Conservation (phyloP, 73 alveolate genomes). For the Symbiodinium natans region DNA sequence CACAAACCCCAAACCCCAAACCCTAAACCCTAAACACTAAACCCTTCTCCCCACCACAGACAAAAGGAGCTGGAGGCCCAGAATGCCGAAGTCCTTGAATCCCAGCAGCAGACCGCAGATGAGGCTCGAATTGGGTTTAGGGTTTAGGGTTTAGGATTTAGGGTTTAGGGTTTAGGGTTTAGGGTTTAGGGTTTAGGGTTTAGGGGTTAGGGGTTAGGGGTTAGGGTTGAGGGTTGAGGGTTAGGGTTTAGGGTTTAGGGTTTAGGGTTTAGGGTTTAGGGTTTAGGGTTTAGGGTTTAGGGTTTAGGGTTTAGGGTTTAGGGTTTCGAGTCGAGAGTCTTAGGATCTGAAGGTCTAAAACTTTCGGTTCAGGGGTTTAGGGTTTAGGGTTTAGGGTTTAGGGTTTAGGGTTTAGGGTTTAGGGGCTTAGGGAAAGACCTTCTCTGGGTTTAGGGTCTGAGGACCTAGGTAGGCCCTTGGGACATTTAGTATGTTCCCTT, state of each 20-base stretch:
- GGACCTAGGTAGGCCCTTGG: not conserved
- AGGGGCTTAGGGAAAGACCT: not conserved
- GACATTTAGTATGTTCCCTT: too few relatives aligned
- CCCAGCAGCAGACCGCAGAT: not conserved
- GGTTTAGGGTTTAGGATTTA: too few relatives aligned
- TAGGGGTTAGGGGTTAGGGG: not conserved
- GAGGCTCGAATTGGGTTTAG: not conserved
- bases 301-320: not conserved
- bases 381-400: not conserved
- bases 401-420: not conserved
- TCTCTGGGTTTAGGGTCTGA: not conserved
- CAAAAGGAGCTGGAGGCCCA: too few relatives aligned
- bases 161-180: too few relatives aligned
- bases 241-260: not conserved
- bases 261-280: not conserved
- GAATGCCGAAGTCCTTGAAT: too few relatives aligned
- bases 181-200: too few relatives aligned
- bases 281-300: not conserved
- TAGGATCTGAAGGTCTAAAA: too few relatives aligned
- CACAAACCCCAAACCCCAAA: not conserved
- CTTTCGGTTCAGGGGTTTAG: not conserved
- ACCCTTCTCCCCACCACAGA: too few relatives aligned
- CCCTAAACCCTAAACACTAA: not conserved
- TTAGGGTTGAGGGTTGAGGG: too few relatives aligned
- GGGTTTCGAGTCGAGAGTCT: too few relatives aligned